Base-by-base conservation (phyloP, 228 moss, liverwort and hornwort genomes). In the Sphagnum fallax region DNA sequence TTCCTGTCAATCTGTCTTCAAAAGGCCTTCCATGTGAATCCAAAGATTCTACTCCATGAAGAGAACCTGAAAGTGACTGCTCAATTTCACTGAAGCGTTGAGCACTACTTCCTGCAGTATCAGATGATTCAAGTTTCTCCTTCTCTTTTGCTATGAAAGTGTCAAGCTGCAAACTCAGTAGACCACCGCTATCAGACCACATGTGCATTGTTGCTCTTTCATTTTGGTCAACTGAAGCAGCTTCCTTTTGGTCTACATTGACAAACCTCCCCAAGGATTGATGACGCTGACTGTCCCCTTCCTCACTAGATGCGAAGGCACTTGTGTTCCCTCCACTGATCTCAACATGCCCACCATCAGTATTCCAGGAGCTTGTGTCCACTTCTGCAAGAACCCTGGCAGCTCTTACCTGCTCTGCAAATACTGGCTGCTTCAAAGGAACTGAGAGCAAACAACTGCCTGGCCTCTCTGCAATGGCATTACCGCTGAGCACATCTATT, bases 321-420 rank as follows among this genome's bases (percentile, higher is more conserved):
- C 78, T 78, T 6, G 74, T 71, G 49, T 57, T 65, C 52, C 67
- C 64, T 65, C 74, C 69, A 53, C 78, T 78, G 57, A 60, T 7
- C 5, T 76, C 68, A 76, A 71, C 66, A 8, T 76, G 67, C 6
- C 69, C 68, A 9, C 55, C 49, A 32, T 77, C 77, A 47, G 72
- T 72, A 61, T 72, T 77, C 72, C 77, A 69, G 63, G 61, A 68
- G 18, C 78, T 73, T 12, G 78, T 73, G 62, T 70, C 16, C 6
- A 51, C 51, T 48, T 73, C 70, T n/a, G 57, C 72, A 14, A 49
- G 51, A 15, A 55, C 66, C 63, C 51, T 74, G 4, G 61, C 67
- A 51, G 57, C 67, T 49, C 63, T 62, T 6, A 14, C 71, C 16
- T 63, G 67, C n/a, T 74, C 67, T 18, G 5, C 65, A 63, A 9